These are phyloP conservation scores for Dictyophora rubrovolvata DNA, from an alignment of 768 basidiomycete genomes.

Conservation along the genomic window DNA sequence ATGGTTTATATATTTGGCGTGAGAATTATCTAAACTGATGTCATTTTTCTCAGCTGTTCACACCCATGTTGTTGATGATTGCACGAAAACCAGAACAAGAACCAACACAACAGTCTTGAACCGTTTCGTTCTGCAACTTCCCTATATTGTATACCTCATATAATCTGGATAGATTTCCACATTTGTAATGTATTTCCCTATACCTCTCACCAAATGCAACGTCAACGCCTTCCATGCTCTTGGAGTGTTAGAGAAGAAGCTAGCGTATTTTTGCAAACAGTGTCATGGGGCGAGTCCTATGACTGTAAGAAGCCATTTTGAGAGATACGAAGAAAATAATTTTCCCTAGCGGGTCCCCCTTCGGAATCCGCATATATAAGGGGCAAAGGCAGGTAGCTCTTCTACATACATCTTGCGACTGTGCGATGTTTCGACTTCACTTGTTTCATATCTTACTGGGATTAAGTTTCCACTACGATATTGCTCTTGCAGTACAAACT, in stretches of 20 bases:
- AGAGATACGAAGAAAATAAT: no score
- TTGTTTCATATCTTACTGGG: no score
- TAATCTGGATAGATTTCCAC: not conserved
- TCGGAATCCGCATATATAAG: no score
- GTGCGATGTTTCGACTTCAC: no score
- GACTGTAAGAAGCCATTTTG: not conserved
- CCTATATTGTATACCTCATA: not conserved
- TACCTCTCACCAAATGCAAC: not conserved
- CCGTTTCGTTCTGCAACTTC: not conserved
- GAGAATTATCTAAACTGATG: constrained; percentile 1
- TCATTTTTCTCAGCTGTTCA: constrained; percentile 51
- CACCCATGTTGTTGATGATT: constrained; percentile 75
- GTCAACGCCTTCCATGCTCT: not conserved
- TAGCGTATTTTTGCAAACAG: not conserved
- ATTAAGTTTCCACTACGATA: not conserved
- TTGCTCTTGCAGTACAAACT: not conserved
- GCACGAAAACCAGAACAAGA: constrained; percentile 15
- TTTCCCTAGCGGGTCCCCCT: no score
- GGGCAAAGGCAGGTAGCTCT: no score
- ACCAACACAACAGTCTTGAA: not conserved
- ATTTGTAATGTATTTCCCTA: not conserved
- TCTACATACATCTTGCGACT: no score
- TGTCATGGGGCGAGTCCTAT: not conserved
- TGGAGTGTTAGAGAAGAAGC: not conserved
- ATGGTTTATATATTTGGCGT: no score